phyloP scores from a whole-genome alignment of 2,329 filamentous ascomycete species.

The Aspergillus vadensis region DNA sequence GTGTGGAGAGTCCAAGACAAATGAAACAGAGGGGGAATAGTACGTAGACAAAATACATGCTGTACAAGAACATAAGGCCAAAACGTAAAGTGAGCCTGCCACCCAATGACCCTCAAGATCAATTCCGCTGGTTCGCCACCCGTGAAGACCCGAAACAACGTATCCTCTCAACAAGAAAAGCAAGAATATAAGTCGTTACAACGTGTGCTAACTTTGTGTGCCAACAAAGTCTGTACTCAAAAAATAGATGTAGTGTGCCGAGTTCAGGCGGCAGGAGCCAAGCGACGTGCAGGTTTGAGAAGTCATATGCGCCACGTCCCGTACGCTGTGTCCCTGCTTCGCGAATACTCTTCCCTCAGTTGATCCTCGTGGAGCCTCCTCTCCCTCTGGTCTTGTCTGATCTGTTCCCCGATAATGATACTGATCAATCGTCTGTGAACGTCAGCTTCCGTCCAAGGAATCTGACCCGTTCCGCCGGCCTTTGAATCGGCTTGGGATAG shows the following conservation, averaged over 20 bases:
- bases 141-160: constrained; percentile 16
- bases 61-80: constrained; percentile 15
- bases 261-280: constrained; percentile 6
- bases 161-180: constrained; percentile 13
- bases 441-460: constrained; percentile 49
- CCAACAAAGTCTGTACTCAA: constrained; percentile 5
- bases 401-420: constrained; percentile 50
- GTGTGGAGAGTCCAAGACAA: constrained; percentile 2
- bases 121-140: constrained; percentile 18
- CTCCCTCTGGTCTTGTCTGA: constrained; percentile 43
- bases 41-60: constrained; percentile 18
- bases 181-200: constrained; percentile 19
- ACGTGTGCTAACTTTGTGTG: neutral
- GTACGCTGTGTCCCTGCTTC: constrained; percentile 23
- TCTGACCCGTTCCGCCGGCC: constrained; percentile 39
- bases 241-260: neutral
- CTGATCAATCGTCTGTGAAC: constrained; percentile 48
- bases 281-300: constrained; percentile 1
- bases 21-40: constrained; percentile 20
- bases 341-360: constrained; percentile 2
- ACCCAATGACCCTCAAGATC: constrained; percentile 8
- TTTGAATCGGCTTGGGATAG: constrained; percentile 37
- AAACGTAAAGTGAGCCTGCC: constrained; percentile 5
- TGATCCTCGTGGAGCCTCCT: constrained; percentile 26
- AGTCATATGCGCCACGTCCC: constrained; percentile 32